Base-by-base conservation (phyloP, 1,139 yeast genomes). In the Sugiyamaella pinicola region DNA sequence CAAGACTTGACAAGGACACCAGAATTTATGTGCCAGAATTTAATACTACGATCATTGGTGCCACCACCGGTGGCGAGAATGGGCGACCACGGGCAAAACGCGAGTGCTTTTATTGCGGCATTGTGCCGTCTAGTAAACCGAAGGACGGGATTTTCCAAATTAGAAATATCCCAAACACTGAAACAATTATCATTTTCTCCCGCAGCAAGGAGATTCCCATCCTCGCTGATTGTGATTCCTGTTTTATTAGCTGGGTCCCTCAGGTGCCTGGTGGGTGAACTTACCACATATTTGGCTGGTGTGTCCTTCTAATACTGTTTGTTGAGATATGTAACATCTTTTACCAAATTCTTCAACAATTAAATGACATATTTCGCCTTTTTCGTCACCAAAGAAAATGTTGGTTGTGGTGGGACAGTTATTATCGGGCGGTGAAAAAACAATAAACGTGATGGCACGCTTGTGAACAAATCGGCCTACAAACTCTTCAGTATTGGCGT, bases 21-120 rank as follows among this genome's bases (percentile, higher is more conserved):
- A 0, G 93, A 76, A 1, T 31, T 9, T 0, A 93, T 78, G 68
- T 91, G 96, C 96, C 96, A 90, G 65, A 89, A 87, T 51, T 89
- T 73, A 17, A 84, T 74, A 28, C 85, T 81, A 53, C 91, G 81
- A 68, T 91, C 97, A 4, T 95, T 90, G 0, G 96, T 87, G 29
- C 98, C 97, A 28, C 97, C 97, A 3, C 98, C 91, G 0, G 89
- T 83, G 13, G 87, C 90, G 33, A 85, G 67, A 49, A 79, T 74
- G 28, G 80, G 78, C 58, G 81, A 80, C 77, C 81, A 82, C 0
- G 90, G 90, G 64, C 90, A 84, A 75, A 83, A 85, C 28, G 85
- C 80, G 54, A 85, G 69, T 0, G 91, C 90, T 65, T 85, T 84
- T 2, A 84, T 69, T 0, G 74, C 74, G 4, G 74, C 71, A 6